Percentiles rank a stretch among this genome's conserved stretches.
Evolutionary conservation across 345 rosid species (phyloP).

Genomic region (Moringa oleifera): DNA sequence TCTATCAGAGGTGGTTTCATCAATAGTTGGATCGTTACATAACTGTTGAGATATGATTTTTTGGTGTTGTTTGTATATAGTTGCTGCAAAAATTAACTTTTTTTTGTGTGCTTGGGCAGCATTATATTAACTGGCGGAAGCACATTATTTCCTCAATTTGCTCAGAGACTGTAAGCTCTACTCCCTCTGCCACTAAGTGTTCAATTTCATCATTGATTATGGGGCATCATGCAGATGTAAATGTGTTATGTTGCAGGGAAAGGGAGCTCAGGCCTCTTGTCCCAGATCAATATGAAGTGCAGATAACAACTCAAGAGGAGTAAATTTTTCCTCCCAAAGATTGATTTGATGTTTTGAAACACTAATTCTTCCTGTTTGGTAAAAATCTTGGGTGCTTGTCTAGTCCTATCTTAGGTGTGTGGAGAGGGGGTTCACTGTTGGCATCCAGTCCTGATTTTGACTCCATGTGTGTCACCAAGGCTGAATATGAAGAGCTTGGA

Average conservation of each 20-base stretch:
- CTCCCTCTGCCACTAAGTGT: conserved; percentile 5
- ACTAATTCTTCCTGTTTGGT: not conserved
- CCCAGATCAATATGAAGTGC: conserved; percentile 73
- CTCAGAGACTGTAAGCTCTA: conserved; percentile 71
- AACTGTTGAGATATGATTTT: not conserved
- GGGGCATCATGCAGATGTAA: not conserved
- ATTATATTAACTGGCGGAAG: conserved; percentile 94
- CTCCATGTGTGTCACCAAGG: conserved; percentile 84
- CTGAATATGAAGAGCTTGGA: conserved; percentile 96
- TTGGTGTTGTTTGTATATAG: not conserved
- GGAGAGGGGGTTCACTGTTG: conserved; percentile 96
- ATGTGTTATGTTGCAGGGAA: conserved; percentile 44
- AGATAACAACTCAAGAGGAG: conserved; percentile 86
- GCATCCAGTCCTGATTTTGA: conserved; percentile 92
- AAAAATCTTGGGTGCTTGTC: conserved; percentile 13
- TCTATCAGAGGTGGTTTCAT: conserved; percentile 66
- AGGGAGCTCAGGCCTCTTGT: conserved; percentile 92
- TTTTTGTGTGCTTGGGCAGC: conserved; percentile 38
- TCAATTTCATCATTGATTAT: not conserved
- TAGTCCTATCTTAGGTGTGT: conserved; percentile 88
- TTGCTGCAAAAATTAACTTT: conserved; percentile 5
- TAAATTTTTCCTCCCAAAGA: conserved; percentile 28
- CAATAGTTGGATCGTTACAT: not conserved
- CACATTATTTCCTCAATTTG: conserved; percentile 71
- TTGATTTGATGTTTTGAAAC: conserved; percentile 11